phyloP scores from a whole-genome alignment of 371 early-diverging fungal genomes.

The Mortierella sp. region DNA sequence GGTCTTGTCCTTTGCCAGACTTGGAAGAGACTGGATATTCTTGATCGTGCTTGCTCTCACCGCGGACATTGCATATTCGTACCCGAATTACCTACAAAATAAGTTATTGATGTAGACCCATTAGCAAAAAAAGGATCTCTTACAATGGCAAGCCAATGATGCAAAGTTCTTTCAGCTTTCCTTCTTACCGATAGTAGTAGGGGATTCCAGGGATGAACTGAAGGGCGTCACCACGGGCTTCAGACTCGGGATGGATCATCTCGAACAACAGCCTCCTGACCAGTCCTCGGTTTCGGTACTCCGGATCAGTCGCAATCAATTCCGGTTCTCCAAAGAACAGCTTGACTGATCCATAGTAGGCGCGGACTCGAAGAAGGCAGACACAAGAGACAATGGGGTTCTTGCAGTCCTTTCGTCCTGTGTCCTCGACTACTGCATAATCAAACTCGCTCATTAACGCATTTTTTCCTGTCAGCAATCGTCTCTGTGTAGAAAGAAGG shows the following conservation, averaged over 20 bases:
- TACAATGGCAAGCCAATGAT: background rate
- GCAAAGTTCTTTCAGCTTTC: background rate
- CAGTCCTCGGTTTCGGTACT: constrained; percentile 41
- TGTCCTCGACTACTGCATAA: constrained; percentile 40
- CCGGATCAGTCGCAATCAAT: constrained; percentile 29
- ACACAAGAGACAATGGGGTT: constrained; percentile 40
- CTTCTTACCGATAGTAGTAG: constrained; percentile 31
- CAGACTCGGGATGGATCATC: constrained; percentile 43
- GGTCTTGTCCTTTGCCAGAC: constrained; percentile 18
- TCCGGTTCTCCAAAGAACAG: constrained; percentile 37
- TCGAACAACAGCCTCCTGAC: constrained; percentile 33
- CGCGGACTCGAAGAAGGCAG: constrained; percentile 15
- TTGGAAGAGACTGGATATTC: constrained; percentile 20
- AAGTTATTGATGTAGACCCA: background rate
- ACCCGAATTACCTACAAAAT: constrained; percentile 29
- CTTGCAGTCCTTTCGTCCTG: constrained; percentile 13
- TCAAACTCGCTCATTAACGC: constrained; percentile 29
- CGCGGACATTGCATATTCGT: constrained; percentile 38
- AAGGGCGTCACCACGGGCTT: constrained; percentile 36
- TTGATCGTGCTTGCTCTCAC: constrained; percentile 18
- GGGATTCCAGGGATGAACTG: constrained; percentile 50
- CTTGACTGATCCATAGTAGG: constrained; percentile 25
- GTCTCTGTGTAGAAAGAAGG: background rate
- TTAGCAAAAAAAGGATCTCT: background rate
- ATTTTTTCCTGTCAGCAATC: constrained; percentile 32